Evolutionary conservation across 2,329 filamentous ascomycete species (phyloP).

Genomic region (Cercospora canescens): DNA sequence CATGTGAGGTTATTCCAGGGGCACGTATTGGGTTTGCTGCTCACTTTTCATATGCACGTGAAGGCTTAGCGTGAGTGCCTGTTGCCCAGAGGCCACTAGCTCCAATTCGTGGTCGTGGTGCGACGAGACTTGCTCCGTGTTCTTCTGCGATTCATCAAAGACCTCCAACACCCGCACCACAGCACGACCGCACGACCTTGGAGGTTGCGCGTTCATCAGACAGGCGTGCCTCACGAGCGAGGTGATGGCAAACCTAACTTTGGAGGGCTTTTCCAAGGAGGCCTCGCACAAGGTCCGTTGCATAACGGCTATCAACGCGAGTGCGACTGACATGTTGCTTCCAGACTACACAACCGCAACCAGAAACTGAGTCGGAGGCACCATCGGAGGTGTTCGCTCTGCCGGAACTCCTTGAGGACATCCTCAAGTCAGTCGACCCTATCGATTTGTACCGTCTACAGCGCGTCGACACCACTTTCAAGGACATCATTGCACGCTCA

Average conservation of each 20-base stretch:
- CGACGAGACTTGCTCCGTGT: not conserved
- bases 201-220: not conserved
- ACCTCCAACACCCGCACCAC: not conserved
- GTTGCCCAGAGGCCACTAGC: not conserved
- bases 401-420: slow-evolving; percentile 4
- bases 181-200: not conserved
- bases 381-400: not conserved
- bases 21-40: not conserved
- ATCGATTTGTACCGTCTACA: slow-evolving; percentile 4
- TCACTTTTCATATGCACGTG: not conserved
- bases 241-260: not conserved
- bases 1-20: too few relatives aligned
- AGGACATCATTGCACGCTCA: not conserved
- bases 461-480: slow-evolving; percentile 11
- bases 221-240: not conserved
- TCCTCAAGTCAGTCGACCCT: not conserved
- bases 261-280: not conserved
- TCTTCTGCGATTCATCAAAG: not conserved
- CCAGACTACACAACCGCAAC: not conserved
- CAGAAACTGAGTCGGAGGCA: not conserved
- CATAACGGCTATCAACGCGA: not conserved
- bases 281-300: not conserved
- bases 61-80: not conserved
- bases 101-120: not conserved
- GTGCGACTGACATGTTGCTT: not conserved